Evolutionary conservation across 352 stramenopile genomes (phyloP).

Genomic region (Globisporangium apiculatum): DNA sequence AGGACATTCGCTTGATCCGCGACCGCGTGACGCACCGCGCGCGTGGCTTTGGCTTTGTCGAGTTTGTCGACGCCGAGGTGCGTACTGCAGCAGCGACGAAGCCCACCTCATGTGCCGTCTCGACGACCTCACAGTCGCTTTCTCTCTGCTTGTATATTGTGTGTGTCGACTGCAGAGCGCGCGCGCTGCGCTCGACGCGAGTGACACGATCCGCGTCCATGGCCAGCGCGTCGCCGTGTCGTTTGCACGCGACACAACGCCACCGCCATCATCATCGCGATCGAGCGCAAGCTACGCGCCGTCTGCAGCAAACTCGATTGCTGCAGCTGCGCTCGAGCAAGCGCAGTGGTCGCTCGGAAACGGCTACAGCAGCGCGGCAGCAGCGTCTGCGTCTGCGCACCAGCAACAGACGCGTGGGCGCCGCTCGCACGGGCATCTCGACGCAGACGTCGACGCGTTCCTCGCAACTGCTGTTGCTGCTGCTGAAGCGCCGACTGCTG

Average conservation of each 20-base stretch:
- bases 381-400: neutral
- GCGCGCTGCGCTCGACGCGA: conserved; percentile 22
- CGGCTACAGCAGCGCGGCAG: conserved; percentile 21
- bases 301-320: conserved; percentile 34
- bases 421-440: conserved; percentile 8
- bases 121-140: neutral
- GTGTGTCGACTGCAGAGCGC: conserved; percentile 11
- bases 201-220: conserved; percentile 26
- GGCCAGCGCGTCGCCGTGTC: conserved; percentile 41
- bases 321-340: conserved; percentile 61
- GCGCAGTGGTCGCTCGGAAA: conserved; percentile 78
- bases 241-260: conserved; percentile 37
- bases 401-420: neutral
- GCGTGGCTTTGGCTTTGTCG: conserved; percentile 73
- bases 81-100: conserved; percentile 1
- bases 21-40: conserved; percentile 59
- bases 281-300: neutral
- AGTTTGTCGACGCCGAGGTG: conserved; percentile 69
- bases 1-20: conserved; percentile 67
- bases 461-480: conserved; percentile 52
- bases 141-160: neutral
- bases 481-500: conserved; percentile 6
- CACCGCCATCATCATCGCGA: too few relatives aligned
- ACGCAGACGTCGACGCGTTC: conserved; percentile 54
- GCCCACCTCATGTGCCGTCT: neutral